Conservation (phyloP, 805 yeast genomes). For the Candida silvatica region DNA sequence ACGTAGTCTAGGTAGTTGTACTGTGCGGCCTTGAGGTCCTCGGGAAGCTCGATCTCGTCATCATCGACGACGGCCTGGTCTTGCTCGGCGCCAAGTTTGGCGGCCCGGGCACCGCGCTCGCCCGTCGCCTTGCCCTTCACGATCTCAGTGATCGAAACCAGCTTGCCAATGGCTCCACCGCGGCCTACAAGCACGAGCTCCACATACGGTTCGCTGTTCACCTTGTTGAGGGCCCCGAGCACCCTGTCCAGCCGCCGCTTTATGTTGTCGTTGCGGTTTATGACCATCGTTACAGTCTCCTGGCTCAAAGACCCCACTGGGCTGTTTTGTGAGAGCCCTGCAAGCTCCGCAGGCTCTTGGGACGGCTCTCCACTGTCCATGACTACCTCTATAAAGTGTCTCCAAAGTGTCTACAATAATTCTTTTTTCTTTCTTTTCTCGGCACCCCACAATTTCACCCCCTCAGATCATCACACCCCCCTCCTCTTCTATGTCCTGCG, state of each 20-base stretch:
- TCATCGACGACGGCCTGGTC: not conserved
- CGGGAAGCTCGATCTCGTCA: not conserved
- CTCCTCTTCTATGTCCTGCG: constrained; percentile 1
- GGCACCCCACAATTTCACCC: too few species aligned
- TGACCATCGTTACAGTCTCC: constrained; percentile 1
- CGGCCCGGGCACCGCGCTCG: not conserved
- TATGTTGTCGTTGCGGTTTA: constrained; percentile 2
- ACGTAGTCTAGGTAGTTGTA: constrained; percentile 17
- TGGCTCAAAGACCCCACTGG: too few species aligned
- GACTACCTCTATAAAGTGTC: too few species aligned
- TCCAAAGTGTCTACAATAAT: too few species aligned
- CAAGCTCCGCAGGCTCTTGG: too few species aligned
- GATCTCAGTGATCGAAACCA: constrained; percentile 22
- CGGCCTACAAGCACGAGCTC: constrained; percentile 13
- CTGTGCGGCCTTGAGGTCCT: constrained; percentile 9
- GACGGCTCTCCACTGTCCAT: too few species aligned
- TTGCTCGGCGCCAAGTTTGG: constrained; percentile 2
- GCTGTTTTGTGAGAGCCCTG: too few species aligned
- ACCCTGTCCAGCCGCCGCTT: not conserved
- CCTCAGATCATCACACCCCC: too few species aligned
- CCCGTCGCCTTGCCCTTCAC: constrained; percentile 20
- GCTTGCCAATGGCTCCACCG: constrained; percentile 19
- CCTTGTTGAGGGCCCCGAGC: not conserved
- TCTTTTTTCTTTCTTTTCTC: too few species aligned
- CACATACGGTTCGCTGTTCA: constrained; percentile 2